Evolutionary conservation across 768 basidiomycete genomes (phyloP), one percentile per base, ranked within the genome.

Genomic region (Cystobasidium tubakii): DNA sequence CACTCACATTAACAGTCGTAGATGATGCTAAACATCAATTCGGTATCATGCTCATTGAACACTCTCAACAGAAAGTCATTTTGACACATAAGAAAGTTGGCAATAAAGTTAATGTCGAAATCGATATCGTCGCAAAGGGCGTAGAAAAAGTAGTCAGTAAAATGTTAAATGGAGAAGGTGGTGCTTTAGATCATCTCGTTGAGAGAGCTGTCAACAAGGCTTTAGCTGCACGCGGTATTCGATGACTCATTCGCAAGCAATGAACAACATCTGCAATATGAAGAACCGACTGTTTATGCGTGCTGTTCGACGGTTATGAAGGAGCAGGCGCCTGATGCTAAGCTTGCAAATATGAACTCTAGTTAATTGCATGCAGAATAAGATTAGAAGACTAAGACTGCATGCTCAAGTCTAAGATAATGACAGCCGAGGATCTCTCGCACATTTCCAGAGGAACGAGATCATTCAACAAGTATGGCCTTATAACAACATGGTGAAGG

Each of bases 111-210:
- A 99, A 99, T 79, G 86, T 99, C 74, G 96, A 99, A 83, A 92
- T 89, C 54, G 92, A 96, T 80, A 91, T 92, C 87, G 88, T 94
- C 23, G 92, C 90, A 19, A 95, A 95, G 81, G 92, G 91, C 76
- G 90, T 94, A 2, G 86, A 86, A 79, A 92, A 92, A 84, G 89
- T 90, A 70, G 90, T 94, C 79, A 82, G 17, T 62, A 76, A 77
- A 36, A 75, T 77, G 66, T 70, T 77, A 57, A 78, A 77, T 57
- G 72, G 74, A 9, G 74, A 73, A 23, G 76, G 69, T 6, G 76
- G 80, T n/a, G 83, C 76, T 15, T 43, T 80, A 1, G 75, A 75
- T 57, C 29, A 19, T 7, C 69, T 80, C 62, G 69, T 80, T 1
- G 80, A 80, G 78, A 62, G 77, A 27, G 78, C 72, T 9, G 79